Percentiles rank a stretch among this genome's conserved stretches.
These are phyloP conservation scores for Oropetium thomaeum DNA, from an alignment of 176 grass and related monocot genomes.

Conservation along the genomic window DNA sequence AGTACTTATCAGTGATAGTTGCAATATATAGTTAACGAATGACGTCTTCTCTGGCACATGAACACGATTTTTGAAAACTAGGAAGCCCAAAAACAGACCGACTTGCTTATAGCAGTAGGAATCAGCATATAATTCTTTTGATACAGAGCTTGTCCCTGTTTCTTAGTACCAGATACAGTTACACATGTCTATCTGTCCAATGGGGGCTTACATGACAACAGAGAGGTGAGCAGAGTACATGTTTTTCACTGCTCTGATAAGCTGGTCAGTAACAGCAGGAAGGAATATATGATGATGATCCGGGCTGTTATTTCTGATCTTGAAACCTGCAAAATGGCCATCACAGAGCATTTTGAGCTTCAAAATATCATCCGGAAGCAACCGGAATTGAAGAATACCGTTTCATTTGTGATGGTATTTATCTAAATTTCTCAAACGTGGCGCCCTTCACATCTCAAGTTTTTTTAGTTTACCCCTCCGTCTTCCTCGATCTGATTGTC, in stretches of 20 bases:
- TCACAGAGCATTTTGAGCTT: no score
- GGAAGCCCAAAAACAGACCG: neutral
- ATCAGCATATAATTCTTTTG: neutral
- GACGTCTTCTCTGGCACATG: no score
- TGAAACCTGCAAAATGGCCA: no score
- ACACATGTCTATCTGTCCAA: neutral
- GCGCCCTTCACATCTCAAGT: neutral
- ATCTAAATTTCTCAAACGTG: no score
- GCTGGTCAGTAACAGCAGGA: neutral
- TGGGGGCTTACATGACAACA: neutral
- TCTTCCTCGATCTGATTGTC: neutral
- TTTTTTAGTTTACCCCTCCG: neutral
- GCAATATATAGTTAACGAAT: neutral
- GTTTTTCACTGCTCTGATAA: neutral
- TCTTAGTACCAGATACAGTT: neutral
- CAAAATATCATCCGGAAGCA: no score
- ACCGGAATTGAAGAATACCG: no score
- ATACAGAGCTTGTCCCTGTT: neutral
- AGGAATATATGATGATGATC: neutral
- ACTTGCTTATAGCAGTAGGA: neutral
- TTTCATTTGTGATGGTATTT: no score
- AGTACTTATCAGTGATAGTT: neutral
- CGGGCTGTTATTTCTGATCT: no score
- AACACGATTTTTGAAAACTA: neutral
- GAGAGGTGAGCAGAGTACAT: neutral